Conservation (phyloP, 805 yeast species). For the Ogataea henricii region DNA sequence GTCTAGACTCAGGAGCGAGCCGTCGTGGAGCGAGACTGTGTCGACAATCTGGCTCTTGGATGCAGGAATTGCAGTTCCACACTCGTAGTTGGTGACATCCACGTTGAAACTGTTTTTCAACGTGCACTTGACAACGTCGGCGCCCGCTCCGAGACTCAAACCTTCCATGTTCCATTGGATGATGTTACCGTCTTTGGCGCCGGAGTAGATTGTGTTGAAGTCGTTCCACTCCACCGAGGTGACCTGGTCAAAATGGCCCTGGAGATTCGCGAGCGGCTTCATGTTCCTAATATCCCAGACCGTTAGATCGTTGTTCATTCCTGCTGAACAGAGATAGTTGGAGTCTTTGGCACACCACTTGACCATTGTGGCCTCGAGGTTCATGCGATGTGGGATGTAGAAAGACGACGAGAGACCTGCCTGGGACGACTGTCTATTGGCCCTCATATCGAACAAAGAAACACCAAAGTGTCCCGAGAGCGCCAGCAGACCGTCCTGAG, state of each 20-base stretch:
- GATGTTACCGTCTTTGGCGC: slow-evolving; percentile 67
- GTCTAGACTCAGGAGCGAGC: slow-evolving; percentile 53
- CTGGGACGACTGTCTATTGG: slow-evolving; percentile 32
- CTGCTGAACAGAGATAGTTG: slow-evolving; percentile 65
- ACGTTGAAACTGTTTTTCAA: slow-evolving; percentile 46
- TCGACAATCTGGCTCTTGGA: slow-evolving; percentile 52
- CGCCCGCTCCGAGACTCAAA: slow-evolving; percentile 7
- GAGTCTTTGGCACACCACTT: slow-evolving; percentile 67
- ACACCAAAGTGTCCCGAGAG: slow-evolving; percentile 74
- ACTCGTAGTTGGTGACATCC: slow-evolving; percentile 33
- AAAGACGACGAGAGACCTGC: slow-evolving; percentile 35
- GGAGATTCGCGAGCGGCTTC: slow-evolving; percentile 51
- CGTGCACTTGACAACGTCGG: slow-evolving; percentile 37
- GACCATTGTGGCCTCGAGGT: slow-evolving; percentile 42
- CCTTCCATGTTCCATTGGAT: slow-evolving; percentile 59
- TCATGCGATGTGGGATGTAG: slow-evolving; percentile 42
- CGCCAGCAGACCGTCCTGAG: slow-evolving; percentile 55
- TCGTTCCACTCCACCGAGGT: slow-evolving; percentile 61
- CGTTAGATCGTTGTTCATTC: slow-evolving; percentile 50
- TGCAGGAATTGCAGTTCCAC: slow-evolving; percentile 66
- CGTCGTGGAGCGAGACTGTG: slow-evolving; percentile 40
- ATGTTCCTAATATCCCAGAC: slow-evolving; percentile 76
- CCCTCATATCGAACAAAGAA: slow-evolving; percentile 70
- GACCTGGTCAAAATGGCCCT: slow-evolving; percentile 58
- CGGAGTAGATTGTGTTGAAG: slow-evolving; percentile 46